A percentile compares a stretch with the other conserved stretches of the same genome.
These are phyloP conservation scores for Diaporthe aspalathi DNA, from an alignment of 2,329 filamentous ascomycete genomes.

Conservation along the genomic window DNA sequence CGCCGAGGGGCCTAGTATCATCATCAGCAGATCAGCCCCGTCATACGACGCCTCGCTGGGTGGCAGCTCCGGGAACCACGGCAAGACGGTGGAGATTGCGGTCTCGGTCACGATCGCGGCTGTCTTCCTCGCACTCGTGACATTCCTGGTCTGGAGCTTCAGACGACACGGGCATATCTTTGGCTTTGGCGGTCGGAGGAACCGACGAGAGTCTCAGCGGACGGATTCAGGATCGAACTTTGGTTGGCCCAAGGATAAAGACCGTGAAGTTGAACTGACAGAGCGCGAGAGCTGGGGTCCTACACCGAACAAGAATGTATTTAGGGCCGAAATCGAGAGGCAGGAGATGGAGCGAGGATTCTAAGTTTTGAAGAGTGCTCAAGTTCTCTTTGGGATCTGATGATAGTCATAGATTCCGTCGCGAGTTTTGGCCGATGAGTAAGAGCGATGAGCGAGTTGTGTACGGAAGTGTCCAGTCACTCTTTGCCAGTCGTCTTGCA, in stretches of 20 bases:
- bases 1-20: conserved; percentile 44
- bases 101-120: conserved; percentile 47
- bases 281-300: conserved; percentile 49
- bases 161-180: conserved; percentile 42
- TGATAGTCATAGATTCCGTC: no score
- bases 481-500: background rate
- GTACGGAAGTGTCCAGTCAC: background rate
- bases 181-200: conserved; percentile 11
- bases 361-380: background rate
- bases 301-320: conserved; percentile 48
- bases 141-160: conserved; percentile 45
- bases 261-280: conserved; percentile 46
- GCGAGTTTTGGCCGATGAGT: background rate
- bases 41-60: background rate
- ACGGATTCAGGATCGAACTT: background rate
- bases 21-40: conserved; percentile 35
- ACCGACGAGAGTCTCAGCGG: conserved; percentile 36
- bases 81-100: conserved; percentile 42
- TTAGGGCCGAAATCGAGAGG: conserved; percentile 51
- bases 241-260: conserved; percentile 37
- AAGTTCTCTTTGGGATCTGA: background rate
- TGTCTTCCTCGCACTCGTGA: conserved; percentile 38
- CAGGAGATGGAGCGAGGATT: conserved; percentile 43
- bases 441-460: background rate
- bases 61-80: conserved; percentile 30